Evolutionary conservation across 805 yeast genomes (phyloP).

Genomic region (Vanderwaltozyma tropicalis): DNA sequence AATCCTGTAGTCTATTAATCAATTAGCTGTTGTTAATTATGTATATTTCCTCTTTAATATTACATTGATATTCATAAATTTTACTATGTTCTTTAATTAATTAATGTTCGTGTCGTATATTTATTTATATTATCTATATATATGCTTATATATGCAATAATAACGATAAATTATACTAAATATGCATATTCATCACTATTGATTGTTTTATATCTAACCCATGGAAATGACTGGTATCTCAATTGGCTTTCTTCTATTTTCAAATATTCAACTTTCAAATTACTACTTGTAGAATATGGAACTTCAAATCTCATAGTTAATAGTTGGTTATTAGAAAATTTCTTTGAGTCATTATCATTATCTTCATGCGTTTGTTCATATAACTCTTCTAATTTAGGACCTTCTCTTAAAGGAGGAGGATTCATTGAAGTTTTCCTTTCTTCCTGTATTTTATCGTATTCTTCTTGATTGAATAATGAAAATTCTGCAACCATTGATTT

Average conservation of each 20-base stretch:
- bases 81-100: too few species aligned
- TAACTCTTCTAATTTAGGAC: slow-evolving; percentile 27
- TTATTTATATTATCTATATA: too few species aligned
- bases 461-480: slow-evolving; percentile 25
- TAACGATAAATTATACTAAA: slow-evolving; percentile 7
- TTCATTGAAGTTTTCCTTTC: slow-evolving; percentile 26
- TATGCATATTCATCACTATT: slow-evolving; percentile 33
- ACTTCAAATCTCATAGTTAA: slow-evolving; percentile 50
- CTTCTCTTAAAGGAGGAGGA: slow-evolving; percentile 29
- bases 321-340: slow-evolving; percentile 11
- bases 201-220: slow-evolving; percentile 55
- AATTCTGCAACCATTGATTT: slow-evolving; percentile 47
- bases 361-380: slow-evolving; percentile 23
- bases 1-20: too few species aligned
- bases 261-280: slow-evolving; percentile 54
- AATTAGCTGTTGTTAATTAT: too few species aligned
- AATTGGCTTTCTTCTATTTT: slow-evolving; percentile 54
- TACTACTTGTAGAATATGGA: slow-evolving; percentile 55
- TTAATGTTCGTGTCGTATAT: too few species aligned
- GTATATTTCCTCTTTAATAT: too few species aligned
- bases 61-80: too few species aligned
- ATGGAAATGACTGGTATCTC: slow-evolving; percentile 61
- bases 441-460: slow-evolving; percentile 15
- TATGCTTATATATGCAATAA: neutral
- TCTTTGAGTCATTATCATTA: neutral